Percentiles rank a stretch among this genome's conserved stretches.
phyloP scores from a whole-genome alignment of 129 eudicot genomes.

The Tagetes patula region DNA sequence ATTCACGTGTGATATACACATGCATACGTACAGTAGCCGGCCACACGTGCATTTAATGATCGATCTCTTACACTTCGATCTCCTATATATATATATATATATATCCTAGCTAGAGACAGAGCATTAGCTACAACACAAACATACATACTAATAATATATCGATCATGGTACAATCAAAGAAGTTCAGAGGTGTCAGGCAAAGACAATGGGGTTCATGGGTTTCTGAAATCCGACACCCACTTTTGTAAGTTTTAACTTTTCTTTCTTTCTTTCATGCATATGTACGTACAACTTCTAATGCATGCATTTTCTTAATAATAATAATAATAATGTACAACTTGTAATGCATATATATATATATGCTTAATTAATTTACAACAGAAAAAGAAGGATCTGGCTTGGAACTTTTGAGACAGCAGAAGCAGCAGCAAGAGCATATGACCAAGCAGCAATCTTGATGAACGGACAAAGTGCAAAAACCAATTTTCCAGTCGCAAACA shows the following conservation, averaged over 20 bases:
- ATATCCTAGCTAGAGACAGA: too few relatives aligned
- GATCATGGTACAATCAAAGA: constrained; percentile 55
- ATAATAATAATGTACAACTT: not conserved
- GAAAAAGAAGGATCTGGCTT: constrained; percentile 79
- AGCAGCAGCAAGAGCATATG: constrained; percentile 77
- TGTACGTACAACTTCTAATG: not conserved
- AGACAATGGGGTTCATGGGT: constrained; percentile 90
- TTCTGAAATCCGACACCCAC: constrained; percentile 73
- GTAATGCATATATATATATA: not conserved
- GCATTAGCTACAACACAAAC: not conserved
- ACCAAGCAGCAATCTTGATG: constrained; percentile 70
- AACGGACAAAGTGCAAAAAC: constrained; percentile 75
- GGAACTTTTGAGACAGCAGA: constrained; percentile 87
- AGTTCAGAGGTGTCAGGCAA: constrained; percentile 86
- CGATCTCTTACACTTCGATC: too few relatives aligned
- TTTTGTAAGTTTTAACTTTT: constrained; percentile 35
- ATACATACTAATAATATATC: too few relatives aligned
- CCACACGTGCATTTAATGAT: too few relatives aligned
- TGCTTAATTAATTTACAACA: not conserved
- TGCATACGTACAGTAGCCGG: too few relatives aligned
- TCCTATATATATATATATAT: too few relatives aligned
- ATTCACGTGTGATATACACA: too few relatives aligned
- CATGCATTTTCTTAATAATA: not conserved
- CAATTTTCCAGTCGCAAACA: constrained; percentile 51
- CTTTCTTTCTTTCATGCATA: too few relatives aligned